A percentile compares a stretch with the other conserved stretches of the same genome.
Evolutionary conservation across 108 stramenopile species (phyloP).

Genomic region (Nannochloropsis gaditana): DNA sequence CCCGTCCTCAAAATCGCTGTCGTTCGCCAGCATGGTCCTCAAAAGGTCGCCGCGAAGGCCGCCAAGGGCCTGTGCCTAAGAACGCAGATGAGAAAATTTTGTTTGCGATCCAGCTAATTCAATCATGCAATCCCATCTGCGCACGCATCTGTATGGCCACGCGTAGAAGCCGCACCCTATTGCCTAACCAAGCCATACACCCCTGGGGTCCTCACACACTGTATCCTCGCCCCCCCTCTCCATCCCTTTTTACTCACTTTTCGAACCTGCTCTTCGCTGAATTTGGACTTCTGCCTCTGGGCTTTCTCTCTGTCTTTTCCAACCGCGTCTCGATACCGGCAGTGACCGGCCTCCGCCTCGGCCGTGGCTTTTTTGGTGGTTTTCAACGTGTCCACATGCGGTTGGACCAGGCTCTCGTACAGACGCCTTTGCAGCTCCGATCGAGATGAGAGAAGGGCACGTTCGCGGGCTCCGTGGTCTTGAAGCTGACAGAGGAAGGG

Average conservation of each 20-base stretch:
- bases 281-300: background rate
- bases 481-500: background rate
- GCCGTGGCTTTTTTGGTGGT: background rate
- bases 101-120: too few relatives aligned
- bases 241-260: background rate
- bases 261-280: background rate
- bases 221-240: background rate
- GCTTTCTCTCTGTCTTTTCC: background rate
- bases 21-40: background rate
- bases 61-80: background rate
- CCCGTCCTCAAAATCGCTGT: background rate
- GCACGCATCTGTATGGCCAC: too few relatives aligned
- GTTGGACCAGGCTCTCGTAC: background rate
- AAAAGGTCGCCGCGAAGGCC: background rate
- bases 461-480: slow-evolving; percentile 11
- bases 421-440: background rate
- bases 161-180: too few relatives aligned
- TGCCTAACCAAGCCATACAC: too few relatives aligned
- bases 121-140: too few relatives aligned
- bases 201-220: too few relatives aligned
- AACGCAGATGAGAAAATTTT: background rate
- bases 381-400: slow-evolving; percentile 1
- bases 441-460: background rate
- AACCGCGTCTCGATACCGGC: background rate
- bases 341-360: background rate